A percentile compares a stretch with the other conserved stretches of the same genome.
Evolutionary conservation across 306 rosid species (phyloP).

Genomic region (Cicer pinnatifidum): DNA sequence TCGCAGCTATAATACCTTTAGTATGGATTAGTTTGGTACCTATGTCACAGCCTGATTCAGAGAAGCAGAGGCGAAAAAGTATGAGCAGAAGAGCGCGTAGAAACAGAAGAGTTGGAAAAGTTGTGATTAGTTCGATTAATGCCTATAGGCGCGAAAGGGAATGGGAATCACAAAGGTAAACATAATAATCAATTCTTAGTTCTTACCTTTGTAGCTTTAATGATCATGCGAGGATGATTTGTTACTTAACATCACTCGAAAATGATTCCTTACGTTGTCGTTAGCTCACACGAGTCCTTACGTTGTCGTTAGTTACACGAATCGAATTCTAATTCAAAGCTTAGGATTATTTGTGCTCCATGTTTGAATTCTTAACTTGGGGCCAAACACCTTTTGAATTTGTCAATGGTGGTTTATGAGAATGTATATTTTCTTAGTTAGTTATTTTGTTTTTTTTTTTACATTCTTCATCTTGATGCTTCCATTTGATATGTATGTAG

Average conservation of each 20-base stretch:
- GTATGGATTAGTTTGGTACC: conserved; percentile 64
- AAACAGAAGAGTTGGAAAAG: conserved; percentile 79
- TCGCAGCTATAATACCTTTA: conserved; percentile 72
- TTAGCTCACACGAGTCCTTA: background rate
- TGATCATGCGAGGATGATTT: conserved; percentile 31
- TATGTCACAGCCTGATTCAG: conserved; percentile 43
- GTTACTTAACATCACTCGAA: conserved; percentile 16
- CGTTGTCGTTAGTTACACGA: too few species aligned
- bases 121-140: conserved; percentile 50
- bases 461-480: conserved; percentile 1
- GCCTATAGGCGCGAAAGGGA: conserved; percentile 72
- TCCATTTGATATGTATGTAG: background rate
- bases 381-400: conserved; percentile 38
- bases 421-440: conserved; percentile 30
- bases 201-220: background rate
- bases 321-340: conserved; percentile 21
- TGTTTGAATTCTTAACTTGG: conserved; percentile 39
- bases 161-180: conserved; percentile 58
- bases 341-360: conserved; percentile 6
- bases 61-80: conserved; percentile 56
- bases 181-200: conserved; percentile 5
- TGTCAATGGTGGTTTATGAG: conserved; percentile 20
- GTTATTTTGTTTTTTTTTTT: background rate
- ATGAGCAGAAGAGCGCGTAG: conserved; percentile 64
- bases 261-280: conserved; percentile 4